Conservation (phyloP, 805 yeast genomes). For the Starmerella apis region DNA sequence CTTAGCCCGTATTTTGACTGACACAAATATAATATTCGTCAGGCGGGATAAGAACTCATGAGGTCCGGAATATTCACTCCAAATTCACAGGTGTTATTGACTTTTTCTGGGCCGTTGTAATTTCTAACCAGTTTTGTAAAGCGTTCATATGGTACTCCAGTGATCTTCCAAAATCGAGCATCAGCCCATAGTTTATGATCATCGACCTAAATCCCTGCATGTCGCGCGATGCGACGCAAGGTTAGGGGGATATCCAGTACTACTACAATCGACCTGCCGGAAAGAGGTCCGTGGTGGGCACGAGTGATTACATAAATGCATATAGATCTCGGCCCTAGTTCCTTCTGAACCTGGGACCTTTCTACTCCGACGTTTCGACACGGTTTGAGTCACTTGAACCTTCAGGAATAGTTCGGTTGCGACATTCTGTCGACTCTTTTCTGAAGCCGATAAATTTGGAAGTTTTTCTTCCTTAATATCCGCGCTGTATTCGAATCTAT, state of each 20-base stretch:
- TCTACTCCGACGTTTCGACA: neutral
- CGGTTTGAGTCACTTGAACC: neutral
- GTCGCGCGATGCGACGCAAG: neutral
- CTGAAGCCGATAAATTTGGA: neutral
- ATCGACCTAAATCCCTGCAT: neutral
- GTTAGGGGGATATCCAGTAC: neutral
- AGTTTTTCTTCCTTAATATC: neutral
- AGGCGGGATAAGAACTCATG: too few relatives aligned
- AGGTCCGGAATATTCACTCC: neutral
- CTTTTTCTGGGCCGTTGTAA: too few relatives aligned
- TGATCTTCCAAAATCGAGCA: neutral
- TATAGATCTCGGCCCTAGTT: neutral
- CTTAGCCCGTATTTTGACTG: neutral
- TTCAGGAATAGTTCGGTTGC: neutral
- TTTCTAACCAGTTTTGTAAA: too few relatives aligned
- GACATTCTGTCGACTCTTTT: neutral
- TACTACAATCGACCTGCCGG: neutral
- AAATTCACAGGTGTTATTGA: too few relatives aligned
- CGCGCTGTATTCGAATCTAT: neutral
- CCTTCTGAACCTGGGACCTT: neutral
- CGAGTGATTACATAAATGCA: neutral
- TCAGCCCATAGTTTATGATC: neutral
- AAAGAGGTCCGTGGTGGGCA: constrained; percentile 2
- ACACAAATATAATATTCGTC: neutral
- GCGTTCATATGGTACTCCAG: neutral